phyloP scores from a whole-genome alignment of 345 rosid genomes.

The Eucalyptus brandiana region DNA sequence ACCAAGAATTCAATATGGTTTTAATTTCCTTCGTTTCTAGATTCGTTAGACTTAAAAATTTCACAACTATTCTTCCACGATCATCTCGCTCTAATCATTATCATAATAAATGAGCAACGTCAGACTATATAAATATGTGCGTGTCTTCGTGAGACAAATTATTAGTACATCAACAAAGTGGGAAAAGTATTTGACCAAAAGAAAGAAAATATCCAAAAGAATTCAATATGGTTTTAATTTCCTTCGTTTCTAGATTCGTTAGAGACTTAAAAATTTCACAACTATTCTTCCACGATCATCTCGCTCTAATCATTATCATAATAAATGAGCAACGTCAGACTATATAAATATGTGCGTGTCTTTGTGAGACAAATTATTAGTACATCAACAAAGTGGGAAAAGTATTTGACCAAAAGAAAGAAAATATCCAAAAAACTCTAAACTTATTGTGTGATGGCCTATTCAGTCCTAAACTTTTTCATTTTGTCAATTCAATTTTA shows the following conservation, averaged over 20 bases:
- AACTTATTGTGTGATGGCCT: rapidly evolving
- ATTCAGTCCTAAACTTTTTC: rapidly evolving
- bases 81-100: not conserved
- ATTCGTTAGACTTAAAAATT: not conserved
- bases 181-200: not conserved
- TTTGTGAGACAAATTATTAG: not conserved
- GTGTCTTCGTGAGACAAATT: not conserved
- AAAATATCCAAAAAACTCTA: no score
- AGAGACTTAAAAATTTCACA: not conserved
- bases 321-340: not conserved
- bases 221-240: not conserved
- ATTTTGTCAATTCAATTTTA: rapidly evolving
- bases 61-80: not conserved
- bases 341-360: not conserved
- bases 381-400: not conserved
- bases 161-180: not conserved
- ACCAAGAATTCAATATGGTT: not conserved
- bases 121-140: not conserved
- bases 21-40: not conserved
- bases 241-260: not conserved
- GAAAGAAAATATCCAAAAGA: not conserved
- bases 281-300: not conserved
- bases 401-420: not conserved
- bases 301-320: not conserved
- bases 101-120: not conserved